Evolutionary conservation across 495 filamentous ascomycete species (phyloP).

Genomic region (Chaetomium tenue): DNA sequence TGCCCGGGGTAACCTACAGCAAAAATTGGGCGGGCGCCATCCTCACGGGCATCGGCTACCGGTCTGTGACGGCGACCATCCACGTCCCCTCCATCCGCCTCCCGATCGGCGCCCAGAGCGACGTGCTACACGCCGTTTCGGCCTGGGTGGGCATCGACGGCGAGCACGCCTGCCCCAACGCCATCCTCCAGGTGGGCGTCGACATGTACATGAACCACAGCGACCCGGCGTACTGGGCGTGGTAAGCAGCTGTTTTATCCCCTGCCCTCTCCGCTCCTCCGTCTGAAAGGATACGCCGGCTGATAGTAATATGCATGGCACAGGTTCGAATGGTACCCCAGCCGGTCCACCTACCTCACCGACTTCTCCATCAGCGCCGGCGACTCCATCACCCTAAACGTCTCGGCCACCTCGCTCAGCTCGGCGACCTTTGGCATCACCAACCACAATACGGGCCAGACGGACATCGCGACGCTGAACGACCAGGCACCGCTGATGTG

Average conservation of each 20-base stretch:
- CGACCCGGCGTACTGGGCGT: constrained; percentile 10
- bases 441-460: constrained; percentile 11
- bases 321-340: constrained; percentile 19
- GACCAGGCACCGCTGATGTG: constrained; percentile 9
- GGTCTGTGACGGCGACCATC: constrained; percentile 14
- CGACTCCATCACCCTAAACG: constrained; percentile 7
- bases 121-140: constrained; percentile 21
- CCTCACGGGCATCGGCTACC: constrained; percentile 43
- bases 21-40: constrained; percentile 27
- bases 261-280: neutral
- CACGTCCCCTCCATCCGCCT: constrained; percentile 16
- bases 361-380: constrained; percentile 3
- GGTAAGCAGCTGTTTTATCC: neutral
- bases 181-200: constrained; percentile 14
- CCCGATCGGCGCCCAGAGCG: constrained; percentile 14
- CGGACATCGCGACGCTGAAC: neutral
- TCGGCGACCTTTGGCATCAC: neutral
- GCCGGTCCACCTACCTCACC: neutral
- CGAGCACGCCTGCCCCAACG: constrained; percentile 5
- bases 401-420: constrained; percentile 3
- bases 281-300: constrained; percentile 13
- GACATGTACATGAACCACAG: constrained; percentile 16
- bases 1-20: constrained; percentile 54
- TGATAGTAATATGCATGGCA: neutral
- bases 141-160: constrained; percentile 26